Percentiles rank a stretch among this genome's conserved stretches.
Conservation (phyloP, 352 stramenopile species). For the Globisporangium recalcitrans region DNA sequence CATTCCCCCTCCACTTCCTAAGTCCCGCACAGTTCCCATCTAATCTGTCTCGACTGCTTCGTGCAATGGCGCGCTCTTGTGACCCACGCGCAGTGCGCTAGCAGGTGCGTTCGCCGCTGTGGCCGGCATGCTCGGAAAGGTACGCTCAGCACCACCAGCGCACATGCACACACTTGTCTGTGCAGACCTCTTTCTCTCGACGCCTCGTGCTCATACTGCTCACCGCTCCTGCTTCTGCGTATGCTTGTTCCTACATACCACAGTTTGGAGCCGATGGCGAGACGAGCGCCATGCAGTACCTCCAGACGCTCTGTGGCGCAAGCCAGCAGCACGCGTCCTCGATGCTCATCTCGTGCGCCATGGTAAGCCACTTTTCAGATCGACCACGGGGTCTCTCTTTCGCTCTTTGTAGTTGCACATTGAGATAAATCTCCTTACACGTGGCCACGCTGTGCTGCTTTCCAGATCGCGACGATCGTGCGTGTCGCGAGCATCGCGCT, state of each 20-base stretch:
- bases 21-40: background rate
- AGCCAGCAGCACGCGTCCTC: background rate
- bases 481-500: constrained; percentile 53
- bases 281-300: constrained; percentile 18
- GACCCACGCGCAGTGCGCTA: constrained; percentile 28
- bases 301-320: constrained; percentile 16
- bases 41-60: background rate
- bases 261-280: constrained; percentile 26
- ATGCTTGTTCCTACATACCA: no score
- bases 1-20: background rate
- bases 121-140: constrained; percentile 56
- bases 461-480: constrained; percentile 23
- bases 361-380: background rate
- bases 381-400: background rate
- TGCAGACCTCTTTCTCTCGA: background rate
- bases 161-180: background rate
- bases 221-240: background rate
- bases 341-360: constrained; percentile 8
- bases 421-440: no score
- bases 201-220: background rate
- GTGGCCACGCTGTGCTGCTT: background rate
- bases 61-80: background rate
- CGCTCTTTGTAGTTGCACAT: background rate
- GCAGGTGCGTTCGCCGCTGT: constrained; percentile 51
- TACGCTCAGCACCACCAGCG: constrained; percentile 2